phyloP scores from a whole-genome alignment of 208 protist genomes.

The Trypanosoma boissoni region DNA sequence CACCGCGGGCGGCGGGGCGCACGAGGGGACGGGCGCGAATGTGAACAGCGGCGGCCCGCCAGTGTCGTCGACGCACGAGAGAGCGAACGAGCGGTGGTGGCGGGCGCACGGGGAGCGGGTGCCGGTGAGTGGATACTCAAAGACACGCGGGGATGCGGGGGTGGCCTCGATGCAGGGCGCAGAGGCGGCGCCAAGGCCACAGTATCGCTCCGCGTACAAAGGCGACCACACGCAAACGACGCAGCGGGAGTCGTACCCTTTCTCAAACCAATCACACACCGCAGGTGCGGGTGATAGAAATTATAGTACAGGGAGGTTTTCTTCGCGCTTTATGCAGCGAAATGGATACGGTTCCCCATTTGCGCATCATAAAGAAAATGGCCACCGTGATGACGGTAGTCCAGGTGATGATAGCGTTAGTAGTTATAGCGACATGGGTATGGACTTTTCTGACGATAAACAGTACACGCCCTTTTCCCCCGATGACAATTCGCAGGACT shows the following conservation, averaged over 20 bases:
- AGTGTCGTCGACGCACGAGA: conserved; percentile 4
- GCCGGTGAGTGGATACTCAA: conserved; percentile 62
- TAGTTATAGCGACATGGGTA: background rate
- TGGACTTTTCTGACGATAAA: background rate
- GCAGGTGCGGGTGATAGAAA: background rate
- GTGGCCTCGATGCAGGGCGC: too few species aligned
- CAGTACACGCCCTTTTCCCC: background rate
- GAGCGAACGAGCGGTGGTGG: conserved; percentile 44
- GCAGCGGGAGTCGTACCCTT: conserved; percentile 7
- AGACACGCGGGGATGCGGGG: background rate
- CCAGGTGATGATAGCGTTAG: background rate
- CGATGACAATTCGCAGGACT: conserved; percentile 7
- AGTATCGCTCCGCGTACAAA: background rate
- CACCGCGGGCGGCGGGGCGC: background rate
- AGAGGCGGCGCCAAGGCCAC: conserved; percentile 10
- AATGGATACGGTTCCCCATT: background rate
- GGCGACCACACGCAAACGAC: background rate
- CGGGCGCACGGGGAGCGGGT: conserved; percentile 60
- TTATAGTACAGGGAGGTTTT: background rate
- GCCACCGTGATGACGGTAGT: too few species aligned
- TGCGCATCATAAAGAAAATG: too few species aligned
- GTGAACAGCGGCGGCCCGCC: background rate
- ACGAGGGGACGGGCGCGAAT: too few species aligned
- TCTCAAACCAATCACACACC: conserved; percentile 3
- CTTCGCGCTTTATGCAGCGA: background rate